A percentile compares a stretch with the other conserved stretches of the same genome.
Conservation (phyloP, 2,329 filamentous ascomycete genomes). For the Leptographium lundbergii region DNA sequence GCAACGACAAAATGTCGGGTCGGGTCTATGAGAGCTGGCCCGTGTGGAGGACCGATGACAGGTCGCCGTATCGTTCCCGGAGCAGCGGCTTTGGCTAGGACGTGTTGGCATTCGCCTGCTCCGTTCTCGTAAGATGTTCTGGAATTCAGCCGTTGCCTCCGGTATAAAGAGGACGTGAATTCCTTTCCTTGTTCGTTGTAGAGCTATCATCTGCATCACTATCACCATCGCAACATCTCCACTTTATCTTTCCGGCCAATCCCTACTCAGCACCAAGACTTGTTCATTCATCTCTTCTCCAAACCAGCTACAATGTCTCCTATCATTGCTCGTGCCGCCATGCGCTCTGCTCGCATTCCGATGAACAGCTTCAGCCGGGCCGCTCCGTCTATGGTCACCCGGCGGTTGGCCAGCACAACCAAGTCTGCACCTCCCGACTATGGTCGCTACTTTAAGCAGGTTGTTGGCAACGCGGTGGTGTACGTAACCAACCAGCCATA, state of each 20-base stretch:
- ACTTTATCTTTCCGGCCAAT: not conserved
- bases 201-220: not conserved
- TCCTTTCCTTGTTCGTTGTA: not conserved
- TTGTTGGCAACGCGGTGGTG: conserved; percentile 19
- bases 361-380: conserved; percentile 18
- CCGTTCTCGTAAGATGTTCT: not conserved
- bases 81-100: not conserved
- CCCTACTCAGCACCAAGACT: not conserved
- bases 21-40: not conserved
- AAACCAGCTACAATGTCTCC: conserved; percentile 19
- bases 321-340: conserved; percentile 21
- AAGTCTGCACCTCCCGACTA: conserved; percentile 23
- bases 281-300: not conserved
- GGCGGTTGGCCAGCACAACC: conserved; percentile 12
- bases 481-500: conserved; percentile 15
- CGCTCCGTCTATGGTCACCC: conserved; percentile 21
- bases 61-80: not conserved
- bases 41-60: not conserved
- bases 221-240: not conserved
- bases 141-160: not conserved
- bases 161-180: not conserved
- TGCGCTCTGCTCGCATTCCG: conserved; percentile 8
- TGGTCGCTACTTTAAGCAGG: conserved; percentile 21
- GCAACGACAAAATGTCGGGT: conserved; percentile 3
- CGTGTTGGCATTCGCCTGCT: not conserved